These are phyloP conservation scores for Stereum hirsutum DNA, from an alignment of 1,284 basidiomycete genomes.

Conservation along the genomic window DNA sequence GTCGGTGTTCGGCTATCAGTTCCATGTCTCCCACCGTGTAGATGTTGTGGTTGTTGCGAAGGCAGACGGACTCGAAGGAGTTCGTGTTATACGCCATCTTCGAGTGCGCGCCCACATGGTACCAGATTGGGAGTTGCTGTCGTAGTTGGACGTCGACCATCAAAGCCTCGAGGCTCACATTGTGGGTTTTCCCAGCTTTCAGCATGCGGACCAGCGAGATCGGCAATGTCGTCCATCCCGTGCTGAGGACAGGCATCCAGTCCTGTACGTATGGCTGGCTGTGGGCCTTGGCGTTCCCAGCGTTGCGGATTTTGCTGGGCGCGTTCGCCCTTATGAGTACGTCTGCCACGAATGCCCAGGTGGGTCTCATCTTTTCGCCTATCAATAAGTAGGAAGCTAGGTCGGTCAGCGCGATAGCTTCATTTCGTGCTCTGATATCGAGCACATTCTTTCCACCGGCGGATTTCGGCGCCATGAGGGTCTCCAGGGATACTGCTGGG, in stretches of 20 bases:
- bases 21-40: not conserved
- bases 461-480: not conserved
- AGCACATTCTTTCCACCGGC: not conserved
- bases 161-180: not conserved
- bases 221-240: not conserved
- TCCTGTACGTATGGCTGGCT: not conserved
- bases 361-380: not conserved
- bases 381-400: not conserved
- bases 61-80: not conserved
- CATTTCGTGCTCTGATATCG: not conserved
- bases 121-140: not conserved
- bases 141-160: not conserved
- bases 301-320: not conserved
- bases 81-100: not conserved
- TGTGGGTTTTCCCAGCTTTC: not conserved
- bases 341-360: not conserved
- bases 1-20: too few species aligned
- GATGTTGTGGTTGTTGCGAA: not conserved
- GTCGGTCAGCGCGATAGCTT: not conserved
- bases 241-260: not conserved
- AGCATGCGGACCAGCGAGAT: not conserved
- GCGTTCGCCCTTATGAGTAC: not conserved
- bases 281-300: too few species aligned
- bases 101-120: not conserved
- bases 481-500: not conserved